Conservation (phyloP, 2,329 filamentous ascomycete genomes). For the Hymenoscyphus linearis region DNA sequence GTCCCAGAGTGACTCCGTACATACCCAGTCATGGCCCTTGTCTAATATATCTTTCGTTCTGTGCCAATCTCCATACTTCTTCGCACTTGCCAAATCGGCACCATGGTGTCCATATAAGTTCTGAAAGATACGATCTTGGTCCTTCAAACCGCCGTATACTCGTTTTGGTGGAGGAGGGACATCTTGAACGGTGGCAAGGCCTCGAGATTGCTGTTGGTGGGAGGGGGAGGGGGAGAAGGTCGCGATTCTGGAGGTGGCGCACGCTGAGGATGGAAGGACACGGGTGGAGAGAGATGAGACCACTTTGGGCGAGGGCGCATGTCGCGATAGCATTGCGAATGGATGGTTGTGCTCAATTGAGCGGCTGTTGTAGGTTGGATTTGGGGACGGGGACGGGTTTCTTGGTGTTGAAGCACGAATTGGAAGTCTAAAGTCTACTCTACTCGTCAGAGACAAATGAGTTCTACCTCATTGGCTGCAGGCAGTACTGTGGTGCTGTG, state of each 20-base stretch:
- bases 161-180: slow-evolving; percentile 59
- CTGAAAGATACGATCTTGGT: slow-evolving; percentile 98
- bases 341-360: slow-evolving; percentile 33
- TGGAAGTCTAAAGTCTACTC: too few species aligned
- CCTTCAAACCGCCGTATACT: slow-evolving; percentile 79
- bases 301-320: slow-evolving; percentile 30
- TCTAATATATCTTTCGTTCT: slow-evolving; percentile 98
- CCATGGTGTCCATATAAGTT: slow-evolving; percentile 95
- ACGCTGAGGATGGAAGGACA: slow-evolving; percentile 27
- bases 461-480: background rate
- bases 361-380: slow-evolving; percentile 15
- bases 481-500: background rate
- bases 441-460: background rate
- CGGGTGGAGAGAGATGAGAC: slow-evolving; percentile 29
- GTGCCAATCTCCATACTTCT: slow-evolving; percentile 99
- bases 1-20: slow-evolving; percentile 11
- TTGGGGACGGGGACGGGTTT: slow-evolving; percentile 2
- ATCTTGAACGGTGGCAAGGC: slow-evolving; percentile 78
- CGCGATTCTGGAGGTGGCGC: slow-evolving; percentile 24
- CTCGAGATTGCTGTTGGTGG: slow-evolving; percentile 60
- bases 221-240: slow-evolving; percentile 38
- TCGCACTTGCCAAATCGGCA: slow-evolving; percentile 84
- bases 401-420: slow-evolving; percentile 15
- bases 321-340: slow-evolving; percentile 34
- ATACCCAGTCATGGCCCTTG: slow-evolving; percentile 92